Percentiles rank a stretch among this genome's conserved stretches.
Evolutionary conservation across 441 rosid genomes (phyloP).

Genomic region (Populus trichocarpa): DNA sequence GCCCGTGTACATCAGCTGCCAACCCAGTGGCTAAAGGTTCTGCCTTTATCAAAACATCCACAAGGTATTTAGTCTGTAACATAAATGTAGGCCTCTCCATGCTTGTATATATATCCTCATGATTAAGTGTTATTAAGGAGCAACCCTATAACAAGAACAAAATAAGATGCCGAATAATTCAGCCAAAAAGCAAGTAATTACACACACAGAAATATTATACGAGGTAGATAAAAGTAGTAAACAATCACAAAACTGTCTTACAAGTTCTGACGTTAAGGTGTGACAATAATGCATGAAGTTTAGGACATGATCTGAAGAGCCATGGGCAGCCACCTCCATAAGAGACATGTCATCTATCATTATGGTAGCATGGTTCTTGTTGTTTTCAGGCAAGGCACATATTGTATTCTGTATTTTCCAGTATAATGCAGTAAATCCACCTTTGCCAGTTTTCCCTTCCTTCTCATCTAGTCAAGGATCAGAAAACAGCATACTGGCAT

Average conservation of each 20-base stretch:
- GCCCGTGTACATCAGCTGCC: slow-evolving; percentile 92
- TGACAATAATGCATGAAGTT: slow-evolving; percentile 85
- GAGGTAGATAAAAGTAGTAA: background rate
- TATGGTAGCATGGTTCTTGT: slow-evolving; percentile 44
- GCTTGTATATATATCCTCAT: slow-evolving; percentile 63
- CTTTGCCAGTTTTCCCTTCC: slow-evolving; percentile 29
- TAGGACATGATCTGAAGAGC: slow-evolving; percentile 57
- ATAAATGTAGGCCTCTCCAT: slow-evolving; percentile 48
- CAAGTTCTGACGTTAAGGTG: slow-evolving; percentile 65
- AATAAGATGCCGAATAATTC: background rate
- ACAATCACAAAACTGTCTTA: slow-evolving; percentile 29
- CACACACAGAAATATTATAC: background rate
- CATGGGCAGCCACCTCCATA: slow-evolving; percentile 69
- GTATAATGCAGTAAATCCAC: slow-evolving; percentile 48
- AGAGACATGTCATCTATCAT: slow-evolving; percentile 89
- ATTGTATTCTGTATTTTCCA: slow-evolving; percentile 48
- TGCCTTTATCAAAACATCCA: slow-evolving; percentile 68
- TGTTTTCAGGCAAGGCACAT: slow-evolving; percentile 34
- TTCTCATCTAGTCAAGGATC: slow-evolving; percentile 37
- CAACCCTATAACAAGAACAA: slow-evolving; percentile 49
- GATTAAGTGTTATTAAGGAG: slow-evolving; percentile 64
- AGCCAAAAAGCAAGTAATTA: background rate
- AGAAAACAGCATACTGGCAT: slow-evolving; percentile 2
- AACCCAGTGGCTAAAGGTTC: slow-evolving; percentile 89
- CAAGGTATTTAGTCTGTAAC: slow-evolving; percentile 61